Conservation (phyloP, 2,329 filamentous ascomycete species). For the Fusarium solani-melongenae region DNA sequence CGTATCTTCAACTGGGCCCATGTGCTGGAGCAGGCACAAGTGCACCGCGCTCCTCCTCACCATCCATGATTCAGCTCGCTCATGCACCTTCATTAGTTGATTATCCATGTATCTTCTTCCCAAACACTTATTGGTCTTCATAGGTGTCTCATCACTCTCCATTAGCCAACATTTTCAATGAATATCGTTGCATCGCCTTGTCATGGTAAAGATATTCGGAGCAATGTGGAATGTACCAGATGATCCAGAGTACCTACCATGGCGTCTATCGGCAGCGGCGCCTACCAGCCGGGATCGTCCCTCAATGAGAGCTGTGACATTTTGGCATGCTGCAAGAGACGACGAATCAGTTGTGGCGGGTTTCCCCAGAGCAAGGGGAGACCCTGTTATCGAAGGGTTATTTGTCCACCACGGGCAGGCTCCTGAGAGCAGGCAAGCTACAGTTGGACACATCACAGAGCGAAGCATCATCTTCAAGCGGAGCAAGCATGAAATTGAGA, state of each 20-base stretch:
- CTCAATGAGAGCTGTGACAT: not conserved
- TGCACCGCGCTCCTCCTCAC: not conserved
- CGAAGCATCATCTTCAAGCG: not conserved
- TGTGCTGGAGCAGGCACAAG: not conserved
- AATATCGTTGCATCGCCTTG: not conserved
- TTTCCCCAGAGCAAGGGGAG: not conserved
- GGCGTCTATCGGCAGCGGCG: not conserved
- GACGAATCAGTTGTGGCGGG: constrained; percentile 1
- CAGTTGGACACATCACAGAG: not conserved
- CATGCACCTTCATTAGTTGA: not conserved
- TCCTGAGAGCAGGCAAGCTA: not conserved
- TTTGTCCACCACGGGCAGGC: not conserved
- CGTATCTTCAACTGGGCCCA: not conserved
- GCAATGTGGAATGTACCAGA: not conserved
- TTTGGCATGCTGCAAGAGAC: not conserved
- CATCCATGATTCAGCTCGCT: not conserved
- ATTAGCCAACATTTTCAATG: not conserved
- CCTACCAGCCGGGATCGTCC: not conserved
- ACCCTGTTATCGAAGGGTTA: not conserved
- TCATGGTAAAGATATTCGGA: not conserved
- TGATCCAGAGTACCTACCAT: not conserved
- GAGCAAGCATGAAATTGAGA: not conserved
- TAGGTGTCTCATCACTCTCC: not conserved
- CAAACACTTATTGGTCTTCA: not conserved
- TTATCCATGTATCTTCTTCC: not conserved